Evolutionary conservation across 495 filamentous ascomycete species (phyloP).

Genomic region (Xylaria sp.): DNA sequence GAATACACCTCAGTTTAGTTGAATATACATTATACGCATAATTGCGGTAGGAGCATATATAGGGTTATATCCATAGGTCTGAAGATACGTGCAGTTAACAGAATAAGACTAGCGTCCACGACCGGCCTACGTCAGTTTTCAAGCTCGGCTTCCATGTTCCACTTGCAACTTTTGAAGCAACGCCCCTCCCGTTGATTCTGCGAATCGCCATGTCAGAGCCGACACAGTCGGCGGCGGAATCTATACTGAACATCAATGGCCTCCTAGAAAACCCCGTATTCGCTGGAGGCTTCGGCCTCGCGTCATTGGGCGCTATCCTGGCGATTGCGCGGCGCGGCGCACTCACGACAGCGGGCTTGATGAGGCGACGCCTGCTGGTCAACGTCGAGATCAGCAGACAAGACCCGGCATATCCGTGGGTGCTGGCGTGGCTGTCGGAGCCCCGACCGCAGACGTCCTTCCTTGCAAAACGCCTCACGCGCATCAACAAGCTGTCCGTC

Average conservation of each 20-base stretch:
- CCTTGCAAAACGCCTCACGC: conserved; percentile 54
- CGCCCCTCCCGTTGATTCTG: neutral
- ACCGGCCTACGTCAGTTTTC: neutral
- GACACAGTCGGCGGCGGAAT: conserved; percentile 26
- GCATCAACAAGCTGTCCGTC: conserved; percentile 57
- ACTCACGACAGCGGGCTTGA: conserved; percentile 69
- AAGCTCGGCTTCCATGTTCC: neutral
- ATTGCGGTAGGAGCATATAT: neutral
- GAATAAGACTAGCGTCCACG: neutral
- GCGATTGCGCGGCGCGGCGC: conserved; percentile 76
- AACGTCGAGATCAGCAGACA: conserved; percentile 93
- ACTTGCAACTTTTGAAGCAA: neutral
- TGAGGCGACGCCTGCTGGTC: conserved; percentile 87
- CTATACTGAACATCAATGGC: conserved; percentile 53
- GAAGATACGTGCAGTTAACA: neutral
- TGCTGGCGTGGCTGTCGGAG: conserved; percentile 89
- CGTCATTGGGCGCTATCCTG: conserved; percentile 78
- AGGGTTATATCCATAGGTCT: no score
- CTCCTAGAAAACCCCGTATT: conserved; percentile 65
- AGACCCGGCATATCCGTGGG: conserved; percentile 93
- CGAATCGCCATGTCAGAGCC: conserved; percentile 42
- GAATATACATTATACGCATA: neutral
- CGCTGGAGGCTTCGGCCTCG: conserved; percentile 78
- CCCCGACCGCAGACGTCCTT: conserved; percentile 66
- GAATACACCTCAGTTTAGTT: neutral